Percentiles rank a stretch among this genome's conserved stretches.
Evolutionary conservation across 352 stramenopile species (phyloP).

Genomic region (Pythium oligandrum): DNA sequence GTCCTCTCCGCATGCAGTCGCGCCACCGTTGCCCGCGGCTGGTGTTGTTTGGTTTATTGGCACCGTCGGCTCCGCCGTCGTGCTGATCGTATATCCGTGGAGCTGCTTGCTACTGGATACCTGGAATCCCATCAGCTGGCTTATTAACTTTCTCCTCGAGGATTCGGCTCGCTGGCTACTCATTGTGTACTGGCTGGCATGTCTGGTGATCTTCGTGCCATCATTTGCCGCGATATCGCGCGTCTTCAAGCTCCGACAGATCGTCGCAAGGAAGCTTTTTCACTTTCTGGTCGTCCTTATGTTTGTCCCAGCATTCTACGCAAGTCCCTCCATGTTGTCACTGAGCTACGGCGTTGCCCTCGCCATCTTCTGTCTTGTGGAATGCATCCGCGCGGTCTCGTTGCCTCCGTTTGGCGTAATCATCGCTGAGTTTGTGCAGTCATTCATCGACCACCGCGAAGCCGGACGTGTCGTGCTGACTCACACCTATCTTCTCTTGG

Average conservation of each 20-base stretch:
- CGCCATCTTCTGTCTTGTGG: slow-evolving; percentile 59
- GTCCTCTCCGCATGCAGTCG: slow-evolving; percentile 32
- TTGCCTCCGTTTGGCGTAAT: slow-evolving; percentile 45
- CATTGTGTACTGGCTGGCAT: slow-evolving; percentile 51
- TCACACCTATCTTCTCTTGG: slow-evolving; percentile 74
- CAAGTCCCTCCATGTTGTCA: slow-evolving; percentile 49
- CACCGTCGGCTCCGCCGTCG: slow-evolving; percentile 25
- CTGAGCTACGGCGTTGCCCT: slow-evolving; percentile 79
- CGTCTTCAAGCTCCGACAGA: slow-evolving; percentile 43
- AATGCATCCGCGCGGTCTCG: slow-evolving; percentile 60
- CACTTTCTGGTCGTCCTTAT: slow-evolving; percentile 76
- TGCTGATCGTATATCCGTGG: slow-evolving; percentile 50
- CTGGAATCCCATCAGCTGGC: slow-evolving; percentile 54
- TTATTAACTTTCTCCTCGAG: slow-evolving; percentile 43
- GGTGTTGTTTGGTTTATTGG: slow-evolving; percentile 27
- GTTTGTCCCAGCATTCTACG: slow-evolving; percentile 62
- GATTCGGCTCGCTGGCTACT: slow-evolving; percentile 25
- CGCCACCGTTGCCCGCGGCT: slow-evolving; percentile 22
- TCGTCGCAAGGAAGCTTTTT: slow-evolving; percentile 78
- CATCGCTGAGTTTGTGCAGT: slow-evolving; percentile 57
- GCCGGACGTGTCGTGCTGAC: slow-evolving; percentile 62
- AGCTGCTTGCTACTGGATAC: slow-evolving; percentile 59
- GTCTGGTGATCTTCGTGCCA: slow-evolving; percentile 50
- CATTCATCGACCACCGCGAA: slow-evolving; percentile 77
- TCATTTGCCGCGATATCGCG: slow-evolving; percentile 37